Conservation (phyloP, 495 filamentous ascomycete genomes). For the Aspergillus diversus region DNA sequence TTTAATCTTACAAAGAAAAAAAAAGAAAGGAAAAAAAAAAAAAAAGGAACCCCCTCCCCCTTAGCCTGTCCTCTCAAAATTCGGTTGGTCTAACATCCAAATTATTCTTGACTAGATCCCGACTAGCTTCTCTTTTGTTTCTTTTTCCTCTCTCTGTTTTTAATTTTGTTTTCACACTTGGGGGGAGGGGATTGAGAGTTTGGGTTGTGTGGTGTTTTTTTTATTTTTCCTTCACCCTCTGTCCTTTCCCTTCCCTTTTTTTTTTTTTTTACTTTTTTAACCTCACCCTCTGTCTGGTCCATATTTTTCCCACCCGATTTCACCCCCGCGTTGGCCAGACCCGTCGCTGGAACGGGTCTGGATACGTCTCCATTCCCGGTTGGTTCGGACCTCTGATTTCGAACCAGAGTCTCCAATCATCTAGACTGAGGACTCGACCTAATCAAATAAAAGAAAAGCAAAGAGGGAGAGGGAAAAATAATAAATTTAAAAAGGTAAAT, state of each 20-base stretch:
- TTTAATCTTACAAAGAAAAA: constrained; percentile 2
- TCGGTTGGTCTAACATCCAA: neutral
- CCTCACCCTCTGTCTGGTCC: neutral
- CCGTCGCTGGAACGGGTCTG: constrained; percentile 27
- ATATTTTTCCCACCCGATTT: constrained; percentile 1
- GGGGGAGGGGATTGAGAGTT: neutral
- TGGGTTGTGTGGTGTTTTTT: neutral
- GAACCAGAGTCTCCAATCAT: constrained; percentile 15
- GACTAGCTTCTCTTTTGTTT: constrained; percentile 8
- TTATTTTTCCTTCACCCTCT: neutral
- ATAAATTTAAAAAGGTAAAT: constrained; percentile 1
- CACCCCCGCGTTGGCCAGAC: constrained; percentile 34
- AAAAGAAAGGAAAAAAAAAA: neutral
- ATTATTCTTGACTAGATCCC: constrained; percentile 1
- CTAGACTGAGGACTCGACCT: constrained; percentile 5
- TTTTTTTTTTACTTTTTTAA: constrained; percentile 5
- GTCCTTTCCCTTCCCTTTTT: constrained; percentile 6
- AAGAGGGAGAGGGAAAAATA: neutral
- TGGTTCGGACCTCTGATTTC: constrained; percentile 17
- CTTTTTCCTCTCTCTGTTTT: constrained; percentile 11
- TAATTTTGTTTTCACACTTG: constrained; percentile 6
- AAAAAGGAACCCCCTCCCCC: neutral
- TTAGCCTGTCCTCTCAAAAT: neutral
- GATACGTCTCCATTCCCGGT: constrained; percentile 26
- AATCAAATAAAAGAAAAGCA: constrained; percentile 9